Evolutionary conservation across 2,329 filamentous ascomycete species (phyloP), one percentile per base, ranked within the genome.

Genomic region (Aspergillus pseudoterreus): DNA sequence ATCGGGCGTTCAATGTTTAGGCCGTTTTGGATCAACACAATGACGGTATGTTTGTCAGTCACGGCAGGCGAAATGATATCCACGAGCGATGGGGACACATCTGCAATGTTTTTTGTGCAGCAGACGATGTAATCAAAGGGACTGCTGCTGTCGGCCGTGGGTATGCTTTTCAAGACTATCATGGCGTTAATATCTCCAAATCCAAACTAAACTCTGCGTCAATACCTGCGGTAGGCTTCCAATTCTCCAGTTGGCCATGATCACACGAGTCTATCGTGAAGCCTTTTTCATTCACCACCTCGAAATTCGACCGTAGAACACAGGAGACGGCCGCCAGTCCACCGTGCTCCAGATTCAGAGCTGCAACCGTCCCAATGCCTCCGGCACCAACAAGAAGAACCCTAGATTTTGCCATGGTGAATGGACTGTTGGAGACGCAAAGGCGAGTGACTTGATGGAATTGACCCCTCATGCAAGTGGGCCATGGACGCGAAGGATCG

Each of bases 1-100:
- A 85, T 61, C 0, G 81, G 80, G 39, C 73, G 75, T 56, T 85
- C 81, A 54, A 85, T 85, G 58, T 84, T 82, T n/a, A 85, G 66
- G 0, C 83, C 83, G 59, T 86, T 86, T 55, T 86, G 83, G 4
- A 82, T 68, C 6, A 86, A 73, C 0, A 84, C 71, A 42, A 86
- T 78, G 24, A 72, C 72, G 0, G 82, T 83, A 21, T 75, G 68
- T 1, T 71, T 72, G 1, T 74, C 71, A 0, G 77, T 79, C 1
- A 85, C 67, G 2, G 80, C 81, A 0, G 80, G 78, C 0, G 63
- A 60, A 22, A 84, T 76, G 30, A 83, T 63, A 1, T 80, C 75
- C 36, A 71, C 59, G 0, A 80, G 65, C 0, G 68, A 69, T 0
- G 82, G 80, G 1, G 70, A 65, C 14, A 81, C 65, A 49, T 85